A percentile compares a stretch with the other conserved stretches of the same genome.
Conservation (phyloP, 2,329 filamentous ascomycete genomes). For the Ophiosphaerella narmari region DNA sequence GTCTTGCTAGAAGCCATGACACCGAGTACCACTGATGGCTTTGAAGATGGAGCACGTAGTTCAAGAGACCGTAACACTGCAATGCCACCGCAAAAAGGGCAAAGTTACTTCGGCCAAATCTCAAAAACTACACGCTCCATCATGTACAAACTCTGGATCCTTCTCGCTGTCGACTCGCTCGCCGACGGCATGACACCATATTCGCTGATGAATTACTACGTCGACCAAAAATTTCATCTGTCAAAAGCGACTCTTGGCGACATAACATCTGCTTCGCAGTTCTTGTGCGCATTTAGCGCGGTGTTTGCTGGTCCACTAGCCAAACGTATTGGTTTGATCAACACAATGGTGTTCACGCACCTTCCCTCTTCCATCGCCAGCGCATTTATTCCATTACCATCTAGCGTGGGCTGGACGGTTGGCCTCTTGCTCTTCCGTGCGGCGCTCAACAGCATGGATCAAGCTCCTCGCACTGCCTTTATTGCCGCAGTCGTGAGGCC, state of each 20-base stretch:
- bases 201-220: slow-evolving; percentile 44
- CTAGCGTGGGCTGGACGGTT: slow-evolving; percentile 57
- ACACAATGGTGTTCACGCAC: slow-evolving; percentile 57
- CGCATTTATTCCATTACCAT: slow-evolving; percentile 59
- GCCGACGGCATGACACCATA: slow-evolving; percentile 63
- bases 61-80: slow-evolving; percentile 20
- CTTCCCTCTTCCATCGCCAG: slow-evolving; percentile 66
- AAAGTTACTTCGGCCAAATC: slow-evolving; percentile 55
- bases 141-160: slow-evolving; percentile 69
- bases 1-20: slow-evolving; percentile 40
- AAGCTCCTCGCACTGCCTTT: slow-evolving; percentile 68
- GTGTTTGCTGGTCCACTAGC: slow-evolving; percentile 64
- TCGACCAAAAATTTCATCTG: slow-evolving; percentile 42
- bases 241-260: slow-evolving; percentile 63
- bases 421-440: slow-evolving; percentile 63
- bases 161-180: slow-evolving; percentile 67
- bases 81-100: slow-evolving; percentile 31
- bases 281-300: slow-evolving; percentile 60
- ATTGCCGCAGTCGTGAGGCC: slow-evolving; percentile 69
- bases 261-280: slow-evolving; percentile 54
- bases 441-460: slow-evolving; percentile 71
- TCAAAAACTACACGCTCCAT: slow-evolving; percentile 61
- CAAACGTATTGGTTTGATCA: slow-evolving; percentile 64
- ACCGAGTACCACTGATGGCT: slow-evolving; percentile 34
- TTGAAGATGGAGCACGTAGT: slow-evolving; percentile 30